Evolutionary conservation across 2,329 filamentous ascomycete species (phyloP).

Genomic region (Ceratocystis lukuohia): DNA sequence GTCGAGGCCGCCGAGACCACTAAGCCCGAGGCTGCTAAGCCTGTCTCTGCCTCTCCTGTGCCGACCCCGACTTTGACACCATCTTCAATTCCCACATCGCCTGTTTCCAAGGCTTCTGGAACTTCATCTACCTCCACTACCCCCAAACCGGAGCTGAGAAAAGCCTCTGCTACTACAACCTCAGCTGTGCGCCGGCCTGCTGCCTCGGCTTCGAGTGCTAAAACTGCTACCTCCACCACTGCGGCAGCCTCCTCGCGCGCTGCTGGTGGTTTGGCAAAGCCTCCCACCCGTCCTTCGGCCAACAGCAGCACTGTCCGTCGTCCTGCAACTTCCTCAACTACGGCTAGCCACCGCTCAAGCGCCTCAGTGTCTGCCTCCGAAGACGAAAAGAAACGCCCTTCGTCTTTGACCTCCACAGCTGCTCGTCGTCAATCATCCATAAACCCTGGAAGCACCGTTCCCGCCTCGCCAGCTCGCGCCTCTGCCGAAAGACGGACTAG

Average conservation of each 20-base stretch:
- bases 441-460: slow-evolving; percentile 24
- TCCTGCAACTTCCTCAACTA: slow-evolving; percentile 27
- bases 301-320: slow-evolving; percentile 27
- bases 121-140: slow-evolving; percentile 18
- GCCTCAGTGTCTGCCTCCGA: slow-evolving; percentile 37
- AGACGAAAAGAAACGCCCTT: slow-evolving; percentile 34
- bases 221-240: slow-evolving; percentile 24
- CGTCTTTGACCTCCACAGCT: slow-evolving; percentile 23
- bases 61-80: slow-evolving; percentile 20
- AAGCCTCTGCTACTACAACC: slow-evolving; percentile 25
- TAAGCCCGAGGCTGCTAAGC: slow-evolving; percentile 32
- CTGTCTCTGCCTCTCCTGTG: slow-evolving; percentile 25
- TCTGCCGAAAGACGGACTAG: slow-evolving; percentile 23
- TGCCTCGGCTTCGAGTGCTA: slow-evolving; percentile 25
- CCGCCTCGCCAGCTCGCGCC: slow-evolving; percentile 26
- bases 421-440: slow-evolving; percentile 27
- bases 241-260: slow-evolving; percentile 23
- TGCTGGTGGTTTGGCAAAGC: slow-evolving; percentile 34
- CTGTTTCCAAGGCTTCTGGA: slow-evolving; percentile 26
- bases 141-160: slow-evolving; percentile 28
- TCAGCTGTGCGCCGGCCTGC: slow-evolving; percentile 27
- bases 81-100: slow-evolving; percentile 25
- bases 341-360: slow-evolving; percentile 34
- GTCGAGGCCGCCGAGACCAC: slow-evolving; percentile 34
- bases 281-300: slow-evolving; percentile 35